Evolutionary conservation across 169 alveolate genomes (phyloP), one percentile per base, ranked within the genome.

Genomic region (Plasmodium yoelii): DNA sequence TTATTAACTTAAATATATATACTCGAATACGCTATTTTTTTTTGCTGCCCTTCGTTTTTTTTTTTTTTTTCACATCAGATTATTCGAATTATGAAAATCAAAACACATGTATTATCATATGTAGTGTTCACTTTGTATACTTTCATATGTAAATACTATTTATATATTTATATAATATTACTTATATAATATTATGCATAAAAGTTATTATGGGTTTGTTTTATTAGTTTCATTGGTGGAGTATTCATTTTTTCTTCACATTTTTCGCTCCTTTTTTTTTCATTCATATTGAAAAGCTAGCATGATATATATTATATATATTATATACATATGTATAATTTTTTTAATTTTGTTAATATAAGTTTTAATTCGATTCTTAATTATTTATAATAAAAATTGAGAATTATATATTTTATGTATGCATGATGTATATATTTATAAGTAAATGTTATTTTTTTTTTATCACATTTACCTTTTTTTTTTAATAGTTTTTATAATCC

Each of bases 121-220:
- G 65, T 15, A 57, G 65, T n/a, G 65, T 57, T 57, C 65, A 57
- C 65, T 19, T 24, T 57, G n/a, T 57, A 57, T 57, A 57, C 65
- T 57, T 15, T 57, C 19, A 57, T 19, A 63, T 63, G 39, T 34
- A 63, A 57, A n/a, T 15, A n/a, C 19, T 57, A 57, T 57, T 57
- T 57, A 57, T 57, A 18, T 57, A 0, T 57, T n/a, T n/a, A n/a
- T n/a, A n/a, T n/a, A n/a, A 18, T 57, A 56, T 57, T 57, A 49
- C 28, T 13, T 46, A 26, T 55, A 49, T 49, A 13, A 51, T 6
- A 51, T 51, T 13, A 13, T 51, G 59, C 1, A 51, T 13, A 15
- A 51, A 51, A 51, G 59, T 51, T 51, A 51, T 51, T 13, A 51
- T 51, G n/a, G 59, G 24, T 51, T 51, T 51, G n/a, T 51, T 51